Conservation (phyloP, 257 asterid species). For the Nyctanthes arbortristis region DNA sequence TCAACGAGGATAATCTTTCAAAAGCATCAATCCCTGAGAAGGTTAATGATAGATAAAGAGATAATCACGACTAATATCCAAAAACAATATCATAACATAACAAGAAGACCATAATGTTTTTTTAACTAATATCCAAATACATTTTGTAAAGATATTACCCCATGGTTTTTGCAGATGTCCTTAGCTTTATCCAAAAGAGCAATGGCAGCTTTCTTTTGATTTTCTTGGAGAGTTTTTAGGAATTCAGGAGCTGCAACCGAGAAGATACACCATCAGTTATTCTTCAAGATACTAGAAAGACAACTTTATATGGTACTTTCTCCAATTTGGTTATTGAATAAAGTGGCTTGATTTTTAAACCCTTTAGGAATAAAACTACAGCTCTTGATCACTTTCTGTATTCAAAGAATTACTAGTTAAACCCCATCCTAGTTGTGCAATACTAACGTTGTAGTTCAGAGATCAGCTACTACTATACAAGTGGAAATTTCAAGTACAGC, state of each 20-base stretch:
- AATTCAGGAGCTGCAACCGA: slow-evolving; percentile 50
- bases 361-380: too few species aligned
- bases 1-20: too few species aligned
- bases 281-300: neutral
- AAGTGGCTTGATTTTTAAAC: too few species aligned
- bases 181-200: slow-evolving; percentile 51
- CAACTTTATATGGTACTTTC: neutral
- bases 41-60: neutral
- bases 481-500: too few species aligned
- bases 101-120: too few species aligned
- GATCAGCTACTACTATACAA: too few species aligned
- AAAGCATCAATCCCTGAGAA: too few species aligned
- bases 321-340: neutral
- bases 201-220: slow-evolving; percentile 32
- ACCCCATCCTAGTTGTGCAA: too few species aligned
- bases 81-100: too few species aligned
- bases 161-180: slow-evolving; percentile 39
- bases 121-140: neutral
- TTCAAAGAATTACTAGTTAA: too few species aligned
- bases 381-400: too few species aligned
- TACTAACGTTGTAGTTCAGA: too few species aligned
- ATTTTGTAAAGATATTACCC: slow-evolving; percentile 37
- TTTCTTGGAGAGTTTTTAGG: slow-evolving; percentile 39
- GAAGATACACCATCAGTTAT: neutral
- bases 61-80: neutral